Percentiles rank a stretch among this genome's conserved stretches.
These are phyloP conservation scores for Cucumis variabilis DNA, from an alignment of 331 rosid species.

Conservation along the genomic window DNA sequence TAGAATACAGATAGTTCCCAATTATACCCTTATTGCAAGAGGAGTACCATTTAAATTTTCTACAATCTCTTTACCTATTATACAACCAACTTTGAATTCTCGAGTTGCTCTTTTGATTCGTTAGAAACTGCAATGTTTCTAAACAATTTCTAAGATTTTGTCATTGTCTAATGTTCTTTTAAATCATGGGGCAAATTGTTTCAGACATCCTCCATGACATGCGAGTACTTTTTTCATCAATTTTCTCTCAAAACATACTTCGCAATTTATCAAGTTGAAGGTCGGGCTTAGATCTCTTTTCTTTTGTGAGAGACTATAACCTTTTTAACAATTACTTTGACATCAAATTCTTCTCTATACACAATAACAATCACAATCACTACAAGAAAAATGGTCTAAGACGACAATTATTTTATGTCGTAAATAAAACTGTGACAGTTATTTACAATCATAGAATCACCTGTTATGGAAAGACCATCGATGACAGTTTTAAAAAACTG, in stretches of 20 bases:
- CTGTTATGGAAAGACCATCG: too few species aligned
- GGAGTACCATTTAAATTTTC: neutral
- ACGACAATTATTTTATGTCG: too few species aligned
- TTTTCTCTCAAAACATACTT: neutral
- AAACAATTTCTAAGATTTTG: neutral
- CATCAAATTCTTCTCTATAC: neutral
- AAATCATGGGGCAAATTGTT: too few species aligned
- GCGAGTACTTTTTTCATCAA: neutral
- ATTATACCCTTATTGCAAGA: conserved; percentile 18
- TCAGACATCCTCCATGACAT: too few species aligned
- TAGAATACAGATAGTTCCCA: conserved; percentile 21
- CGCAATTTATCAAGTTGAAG: neutral
- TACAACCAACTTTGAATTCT: neutral
- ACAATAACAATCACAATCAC: too few species aligned
- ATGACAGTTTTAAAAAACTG: too few species aligned
- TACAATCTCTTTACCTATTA: conserved; percentile 21
- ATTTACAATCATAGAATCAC: too few species aligned
- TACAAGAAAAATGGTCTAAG: too few species aligned
- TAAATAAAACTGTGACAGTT: too few species aligned
- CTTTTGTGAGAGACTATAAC: neutral
- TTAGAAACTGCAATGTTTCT: conserved; percentile 10
- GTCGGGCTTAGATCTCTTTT: neutral
- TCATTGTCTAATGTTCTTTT: too few species aligned
- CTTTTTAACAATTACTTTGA: neutral
- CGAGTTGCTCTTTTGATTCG: conserved; percentile 12